phyloP scores from a whole-genome alignment of 2,329 filamentous ascomycete species.

The Alternaria triticina region DNA sequence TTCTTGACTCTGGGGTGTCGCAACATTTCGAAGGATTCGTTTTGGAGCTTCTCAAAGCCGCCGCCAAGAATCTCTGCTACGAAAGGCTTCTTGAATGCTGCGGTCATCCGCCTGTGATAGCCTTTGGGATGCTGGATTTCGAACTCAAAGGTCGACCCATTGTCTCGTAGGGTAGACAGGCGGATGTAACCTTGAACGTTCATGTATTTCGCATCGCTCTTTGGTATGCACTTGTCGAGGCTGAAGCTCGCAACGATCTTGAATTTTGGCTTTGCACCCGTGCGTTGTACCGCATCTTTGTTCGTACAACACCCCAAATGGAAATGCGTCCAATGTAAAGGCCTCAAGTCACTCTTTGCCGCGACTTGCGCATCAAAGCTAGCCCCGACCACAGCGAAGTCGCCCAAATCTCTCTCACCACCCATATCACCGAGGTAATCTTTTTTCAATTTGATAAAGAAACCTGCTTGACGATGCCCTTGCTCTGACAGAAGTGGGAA shows the following conservation, averaged over 20 bases:
- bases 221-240: conserved; percentile 56
- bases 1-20: conserved; percentile 80
- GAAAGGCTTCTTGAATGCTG: conserved; percentile 71
- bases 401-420: conserved; percentile 69
- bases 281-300: conserved; percentile 62
- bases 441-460: conserved; percentile 87
- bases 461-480: conserved; percentile 40
- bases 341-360: conserved; percentile 59
- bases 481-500: conserved; percentile 55
- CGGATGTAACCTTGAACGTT: conserved; percentile 51
- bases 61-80: conserved; percentile 83
- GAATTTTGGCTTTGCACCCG: conserved; percentile 64
- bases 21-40: conserved; percentile 73
- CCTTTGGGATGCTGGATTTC: conserved; percentile 27
- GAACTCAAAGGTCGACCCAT: conserved; percentile 29
- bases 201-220: conserved; percentile 51
- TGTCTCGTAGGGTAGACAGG: conserved; percentile 32
- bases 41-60: conserved; percentile 75
- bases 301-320: conserved; percentile 79
- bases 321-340: conserved; percentile 78
- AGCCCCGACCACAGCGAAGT: conserved; percentile 80
- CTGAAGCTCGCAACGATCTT: conserved; percentile 65
- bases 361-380: conserved; percentile 71
- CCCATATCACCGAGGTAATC: conserved; percentile 81
- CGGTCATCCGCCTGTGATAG: conserved; percentile 45